Evolutionary conservation across 352 stramenopile species (phyloP).

Genomic region (Phytophthora kernoviae): DNA sequence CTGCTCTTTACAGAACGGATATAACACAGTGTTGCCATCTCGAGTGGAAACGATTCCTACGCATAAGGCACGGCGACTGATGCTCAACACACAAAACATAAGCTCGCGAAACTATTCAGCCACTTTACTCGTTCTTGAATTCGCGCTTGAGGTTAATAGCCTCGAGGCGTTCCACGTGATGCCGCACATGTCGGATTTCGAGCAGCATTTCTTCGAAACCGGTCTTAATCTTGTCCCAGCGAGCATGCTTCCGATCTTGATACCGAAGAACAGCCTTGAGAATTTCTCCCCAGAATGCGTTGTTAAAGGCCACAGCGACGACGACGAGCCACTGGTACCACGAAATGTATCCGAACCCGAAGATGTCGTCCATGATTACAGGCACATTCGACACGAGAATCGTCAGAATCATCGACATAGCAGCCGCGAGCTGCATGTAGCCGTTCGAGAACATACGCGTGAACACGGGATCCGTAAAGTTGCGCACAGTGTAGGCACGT

Average conservation of each 20-base stretch:
- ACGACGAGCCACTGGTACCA: slow-evolving; percentile 63
- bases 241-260: slow-evolving; percentile 37
- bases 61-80: neutral
- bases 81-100: neutral
- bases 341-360: slow-evolving; percentile 71
- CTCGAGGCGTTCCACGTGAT: slow-evolving; percentile 60
- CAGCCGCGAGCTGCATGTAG: slow-evolving; percentile 61
- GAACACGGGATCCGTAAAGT: slow-evolving; percentile 71
- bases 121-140: slow-evolving; percentile 16
- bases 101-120: neutral
- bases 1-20: neutral
- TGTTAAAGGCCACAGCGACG: slow-evolving; percentile 44
- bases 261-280: slow-evolving; percentile 52
- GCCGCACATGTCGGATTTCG: slow-evolving; percentile 64
- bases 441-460: slow-evolving; percentile 68
- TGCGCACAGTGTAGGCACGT: slow-evolving; percentile 77
- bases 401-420: slow-evolving; percentile 60
- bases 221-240: slow-evolving; percentile 52
- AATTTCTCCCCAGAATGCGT: slow-evolving; percentile 63
- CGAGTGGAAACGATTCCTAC: neutral
- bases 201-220: slow-evolving; percentile 64
- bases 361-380: slow-evolving; percentile 65
- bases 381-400: slow-evolving; percentile 58
- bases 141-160: slow-evolving; percentile 28
- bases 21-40: neutral